A percentile compares a stretch with the other conserved stretches of the same genome.
These are phyloP conservation scores for Chenopodium suecicum DNA, from an alignment of 148 eudicot species.

Conservation along the genomic window DNA sequence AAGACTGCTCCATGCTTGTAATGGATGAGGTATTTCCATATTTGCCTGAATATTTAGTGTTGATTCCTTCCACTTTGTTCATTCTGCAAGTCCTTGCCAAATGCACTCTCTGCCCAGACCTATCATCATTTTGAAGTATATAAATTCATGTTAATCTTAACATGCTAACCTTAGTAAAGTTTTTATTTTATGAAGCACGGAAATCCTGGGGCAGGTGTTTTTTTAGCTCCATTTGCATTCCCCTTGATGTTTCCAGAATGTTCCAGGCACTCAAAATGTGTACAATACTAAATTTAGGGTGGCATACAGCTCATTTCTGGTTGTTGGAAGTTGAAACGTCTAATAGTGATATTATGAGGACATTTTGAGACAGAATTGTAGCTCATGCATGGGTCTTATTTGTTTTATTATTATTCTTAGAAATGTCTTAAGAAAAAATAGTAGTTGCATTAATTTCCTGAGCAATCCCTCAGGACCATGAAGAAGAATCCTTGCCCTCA, in stretches of 20 bases:
- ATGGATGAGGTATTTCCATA: constrained; percentile 77
- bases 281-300: not conserved
- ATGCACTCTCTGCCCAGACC: not conserved
- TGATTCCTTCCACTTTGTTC: not conserved
- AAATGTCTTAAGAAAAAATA: not conserved
- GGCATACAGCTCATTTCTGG: not conserved
- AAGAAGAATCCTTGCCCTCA: not conserved
- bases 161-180: too few relatives aligned
- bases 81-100: not conserved
- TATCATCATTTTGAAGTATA: not conserved
- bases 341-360: not conserved
- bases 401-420: not conserved
- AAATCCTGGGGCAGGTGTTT: not conserved
- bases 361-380: not conserved
- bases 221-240: too few relatives aligned
- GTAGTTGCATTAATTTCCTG: not conserved
- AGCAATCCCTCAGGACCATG: not conserved
- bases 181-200: not conserved
- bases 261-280: not conserved
- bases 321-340: not conserved
- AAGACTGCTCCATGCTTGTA: constrained; percentile 70
- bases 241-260: too few relatives aligned
- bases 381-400: not conserved
- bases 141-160: not conserved
- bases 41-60: not conserved